phyloP scores from a whole-genome alignment of 140 eudicot species.

The Anethum foeniculum region DNA sequence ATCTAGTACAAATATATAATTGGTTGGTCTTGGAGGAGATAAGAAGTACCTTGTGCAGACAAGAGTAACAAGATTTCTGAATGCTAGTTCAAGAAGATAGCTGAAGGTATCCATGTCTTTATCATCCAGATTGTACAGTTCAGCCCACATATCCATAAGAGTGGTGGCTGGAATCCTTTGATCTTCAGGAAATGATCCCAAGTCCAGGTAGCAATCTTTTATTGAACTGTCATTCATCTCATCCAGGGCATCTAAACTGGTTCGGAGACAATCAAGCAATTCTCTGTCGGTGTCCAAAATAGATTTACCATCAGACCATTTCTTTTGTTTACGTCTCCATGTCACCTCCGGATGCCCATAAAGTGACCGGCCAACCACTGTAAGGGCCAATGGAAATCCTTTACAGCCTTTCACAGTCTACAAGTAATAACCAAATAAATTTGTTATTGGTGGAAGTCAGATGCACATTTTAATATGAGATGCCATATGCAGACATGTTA shows the following conservation, averaged over 20 bases:
- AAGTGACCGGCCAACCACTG: slow-evolving; percentile 38
- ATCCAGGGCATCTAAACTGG: slow-evolving; percentile 38
- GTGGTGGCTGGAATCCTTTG: slow-evolving; percentile 39
- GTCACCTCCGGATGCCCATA: slow-evolving; percentile 24
- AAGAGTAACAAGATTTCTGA: slow-evolving; percentile 6
- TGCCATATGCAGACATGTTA: background rate
- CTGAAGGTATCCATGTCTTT: slow-evolving; percentile 18
- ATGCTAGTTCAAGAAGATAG: slow-evolving; percentile 29
- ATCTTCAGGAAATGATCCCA: slow-evolving; percentile 40
- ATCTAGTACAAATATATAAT: background rate
- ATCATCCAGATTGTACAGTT: slow-evolving; percentile 36
- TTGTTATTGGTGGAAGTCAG: background rate
- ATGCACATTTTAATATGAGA: background rate
- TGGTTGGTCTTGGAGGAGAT: background rate
- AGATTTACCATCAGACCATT: slow-evolving; percentile 30
- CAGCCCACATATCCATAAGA: slow-evolving; percentile 51
- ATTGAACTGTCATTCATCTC: slow-evolving; percentile 9
- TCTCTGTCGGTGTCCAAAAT: slow-evolving; percentile 20
- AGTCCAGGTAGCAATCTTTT: slow-evolving; percentile 22
- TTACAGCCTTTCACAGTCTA: slow-evolving; percentile 37
- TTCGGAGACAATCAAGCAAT: slow-evolving; percentile 22
- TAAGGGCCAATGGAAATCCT: slow-evolving; percentile 39
- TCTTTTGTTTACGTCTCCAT: slow-evolving; percentile 30
- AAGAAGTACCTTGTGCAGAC: background rate
- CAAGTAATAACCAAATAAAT: background rate